phyloP scores from a whole-genome alignment of 2,329 filamentous ascomycete genomes.

The Fusarium falciforme region DNA sequence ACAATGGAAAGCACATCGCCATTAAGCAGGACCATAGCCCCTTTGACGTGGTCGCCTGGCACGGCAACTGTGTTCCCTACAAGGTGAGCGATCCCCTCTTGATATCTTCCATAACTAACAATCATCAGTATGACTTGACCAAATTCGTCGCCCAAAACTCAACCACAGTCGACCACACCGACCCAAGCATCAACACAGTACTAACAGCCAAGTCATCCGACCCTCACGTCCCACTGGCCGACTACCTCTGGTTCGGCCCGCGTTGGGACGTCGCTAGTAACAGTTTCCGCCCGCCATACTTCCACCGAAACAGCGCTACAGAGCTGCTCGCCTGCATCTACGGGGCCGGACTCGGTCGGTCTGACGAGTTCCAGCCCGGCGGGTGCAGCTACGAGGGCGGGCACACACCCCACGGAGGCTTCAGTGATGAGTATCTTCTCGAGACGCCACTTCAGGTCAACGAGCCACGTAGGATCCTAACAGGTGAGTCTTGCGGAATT shows the following conservation, averaged over 20 bases:
- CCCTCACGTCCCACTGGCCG: not conserved
- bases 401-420: conserved; percentile 18
- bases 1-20: conserved; percentile 17
- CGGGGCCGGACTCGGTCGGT: not conserved
- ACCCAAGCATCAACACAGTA: conserved; percentile 11
- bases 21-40: conserved; percentile 23
- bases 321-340: conserved; percentile 17
- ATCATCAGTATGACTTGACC: conserved; percentile 15
- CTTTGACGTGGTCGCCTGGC: conserved; percentile 24
- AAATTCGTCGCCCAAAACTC: conserved; percentile 18
- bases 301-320: not conserved
- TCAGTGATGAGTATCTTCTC: conserved; percentile 9
- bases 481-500: not conserved
- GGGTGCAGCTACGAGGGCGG: conserved; percentile 19
- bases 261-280: conserved; percentile 13
- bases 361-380: conserved; percentile 10
- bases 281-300: conserved; percentile 6
- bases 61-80: conserved; percentile 21
- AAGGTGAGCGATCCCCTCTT: not conserved
- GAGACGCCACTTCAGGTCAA: conserved; percentile 12
- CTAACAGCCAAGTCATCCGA: conserved; percentile 16
- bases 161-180: conserved; percentile 16
- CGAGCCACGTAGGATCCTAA: conserved; percentile 7
- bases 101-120: not conserved
- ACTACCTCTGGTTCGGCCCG: conserved; percentile 9